Base-by-base conservation (phyloP, 176 grass and related monocot genomes). In the Hordeum marinum region DNA sequence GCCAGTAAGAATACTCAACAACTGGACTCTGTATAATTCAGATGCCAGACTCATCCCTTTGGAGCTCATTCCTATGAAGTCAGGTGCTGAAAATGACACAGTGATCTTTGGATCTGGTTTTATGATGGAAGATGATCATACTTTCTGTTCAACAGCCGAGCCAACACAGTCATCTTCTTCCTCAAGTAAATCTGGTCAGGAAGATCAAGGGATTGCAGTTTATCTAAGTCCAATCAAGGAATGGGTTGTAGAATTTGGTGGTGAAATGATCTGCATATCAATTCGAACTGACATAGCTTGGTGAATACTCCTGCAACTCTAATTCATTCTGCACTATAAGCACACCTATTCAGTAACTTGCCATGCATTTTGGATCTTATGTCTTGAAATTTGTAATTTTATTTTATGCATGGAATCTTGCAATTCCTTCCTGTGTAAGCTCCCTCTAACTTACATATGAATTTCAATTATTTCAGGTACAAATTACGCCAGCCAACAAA, bases 191-290 rank as follows among this genome's bases (percentile, higher is more conserved):
- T 36, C 77, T 75, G 76, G 82, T 6, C 80, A 87, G 36, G 39
- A 35, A 20, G 91, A 99, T 89, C 42, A 63, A 59, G 95, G 96
- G 29, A 84, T 98, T 85, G 80, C 89, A 78, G 76, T 92, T 74
- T 99, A 96, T 90, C 55, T 99, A 62, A 99, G 96, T 48, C 89
- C 91, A 67, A 91, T 99, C 70, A 99, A 94, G 78, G 96, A 99
- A 80, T 99, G 96, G 96, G 82, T 90, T 75, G 90, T 99, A 66
- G 96, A 99, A 54, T 99, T 94, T 85, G 96, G 96, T 39, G 88
- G 91, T 54, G 87, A 86, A 42, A 96, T 96, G 93, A 85, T 96
- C 79, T 99, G 94, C 77, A 82, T 99, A 34, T 94, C 90, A 52
- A 90, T 99, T 78, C 85, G 96, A 76, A 99, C 96, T 72, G 96